Evolutionary conservation across 805 yeast genomes (phyloP).

Genomic region (Wickerhamiella bombiphila): DNA sequence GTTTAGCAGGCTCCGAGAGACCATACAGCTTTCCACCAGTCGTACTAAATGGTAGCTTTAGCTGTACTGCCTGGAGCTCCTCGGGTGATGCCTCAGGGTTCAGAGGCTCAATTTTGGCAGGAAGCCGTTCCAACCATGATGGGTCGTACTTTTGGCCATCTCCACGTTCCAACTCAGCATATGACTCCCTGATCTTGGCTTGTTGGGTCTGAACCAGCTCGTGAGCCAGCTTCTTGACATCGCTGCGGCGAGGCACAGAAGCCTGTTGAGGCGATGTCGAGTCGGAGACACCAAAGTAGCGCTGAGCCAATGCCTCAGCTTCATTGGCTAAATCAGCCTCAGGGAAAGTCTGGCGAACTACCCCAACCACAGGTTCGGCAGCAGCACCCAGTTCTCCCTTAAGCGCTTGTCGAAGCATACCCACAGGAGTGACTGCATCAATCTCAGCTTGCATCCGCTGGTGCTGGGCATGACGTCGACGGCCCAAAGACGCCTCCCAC

Average conservation of each 20-base stretch:
- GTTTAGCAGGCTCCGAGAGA: conserved; percentile 56
- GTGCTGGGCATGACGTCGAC: conserved; percentile 31
- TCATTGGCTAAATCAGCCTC: neutral
- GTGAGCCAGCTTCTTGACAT: conserved; percentile 21
- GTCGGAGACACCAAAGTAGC: conserved; percentile 6
- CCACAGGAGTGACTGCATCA: conserved; percentile 26
- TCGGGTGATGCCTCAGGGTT: conserved; percentile 35
- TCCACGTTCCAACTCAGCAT: conserved; percentile 12
- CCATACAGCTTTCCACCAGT: conserved; percentile 52
- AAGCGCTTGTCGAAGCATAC: conserved; percentile 20
- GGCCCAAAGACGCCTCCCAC: conserved; percentile 7
- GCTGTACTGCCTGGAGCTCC: conserved; percentile 27
- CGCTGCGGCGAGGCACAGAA: neutral
- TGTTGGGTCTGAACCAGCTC: conserved; percentile 19
- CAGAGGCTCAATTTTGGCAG: conserved; percentile 28
- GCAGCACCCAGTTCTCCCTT: conserved; percentile 4
- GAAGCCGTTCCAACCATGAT: conserved; percentile 36
- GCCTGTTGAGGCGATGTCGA: neutral
- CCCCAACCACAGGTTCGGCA: neutral
- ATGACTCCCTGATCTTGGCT: conserved; percentile 16
- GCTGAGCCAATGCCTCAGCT: neutral
- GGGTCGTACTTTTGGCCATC: conserved; percentile 32
- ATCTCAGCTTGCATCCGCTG: conserved; percentile 29
- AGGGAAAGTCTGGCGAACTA: neutral
- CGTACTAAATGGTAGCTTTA: conserved; percentile 30